Evolutionary conservation across 2,329 filamentous ascomycete genomes (phyloP).

Genomic region (Cryphonectria naterciae): DNA sequence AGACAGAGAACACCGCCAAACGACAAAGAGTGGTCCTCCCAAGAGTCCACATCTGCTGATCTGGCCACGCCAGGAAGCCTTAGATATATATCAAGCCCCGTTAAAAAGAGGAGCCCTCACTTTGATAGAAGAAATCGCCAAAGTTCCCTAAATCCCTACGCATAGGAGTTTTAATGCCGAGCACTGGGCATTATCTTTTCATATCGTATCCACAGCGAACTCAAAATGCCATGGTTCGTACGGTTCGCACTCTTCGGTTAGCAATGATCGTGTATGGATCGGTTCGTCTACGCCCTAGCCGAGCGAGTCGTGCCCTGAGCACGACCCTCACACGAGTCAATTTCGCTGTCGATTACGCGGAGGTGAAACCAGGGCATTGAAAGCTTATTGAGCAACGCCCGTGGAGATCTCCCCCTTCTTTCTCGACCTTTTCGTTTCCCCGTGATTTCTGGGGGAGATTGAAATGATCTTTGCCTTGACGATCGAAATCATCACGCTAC

Average conservation of each 20-base stretch:
- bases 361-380: slow-evolving; percentile 3
- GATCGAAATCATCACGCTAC: not conserved
- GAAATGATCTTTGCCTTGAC: not conserved
- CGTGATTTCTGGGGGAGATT: not conserved
- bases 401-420: not conserved
- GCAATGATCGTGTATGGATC: not conserved
- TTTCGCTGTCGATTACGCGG: not conserved
- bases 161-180: not conserved
- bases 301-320: slow-evolving; percentile 6
- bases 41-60: not conserved
- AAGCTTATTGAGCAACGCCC: slow-evolving; percentile 5
- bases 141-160: not conserved
- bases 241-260: not conserved
- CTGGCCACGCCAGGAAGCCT: not conserved
- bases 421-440: not conserved
- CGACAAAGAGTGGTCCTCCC: not conserved
- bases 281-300: not conserved
- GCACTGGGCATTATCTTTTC: not conserved
- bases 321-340: slow-evolving; percentile 7
- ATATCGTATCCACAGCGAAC: not conserved
- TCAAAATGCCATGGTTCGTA: not conserved
- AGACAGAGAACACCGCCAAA: not conserved
- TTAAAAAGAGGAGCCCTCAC: not conserved
- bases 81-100: not conserved
- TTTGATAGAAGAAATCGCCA: not conserved